A percentile compares a stretch with the other conserved stretches of the same genome.
phyloP scores from a whole-genome alignment of 371 early-diverging fungal genomes.

The Mucor piriformis region DNA sequence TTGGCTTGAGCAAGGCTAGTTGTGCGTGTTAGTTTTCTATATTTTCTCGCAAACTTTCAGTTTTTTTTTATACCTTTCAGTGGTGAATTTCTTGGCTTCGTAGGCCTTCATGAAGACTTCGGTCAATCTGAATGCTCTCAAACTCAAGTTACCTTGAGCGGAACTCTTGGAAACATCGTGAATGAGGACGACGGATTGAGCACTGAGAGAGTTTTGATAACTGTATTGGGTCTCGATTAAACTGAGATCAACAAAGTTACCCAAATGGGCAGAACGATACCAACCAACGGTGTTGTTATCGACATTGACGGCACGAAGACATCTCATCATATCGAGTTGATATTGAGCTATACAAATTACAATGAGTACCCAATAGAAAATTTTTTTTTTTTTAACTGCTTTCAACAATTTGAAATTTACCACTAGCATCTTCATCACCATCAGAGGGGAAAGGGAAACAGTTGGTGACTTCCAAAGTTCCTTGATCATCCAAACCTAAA shows the following conservation, averaged over 20 bases:
- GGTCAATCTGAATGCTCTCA: constrained; percentile 89
- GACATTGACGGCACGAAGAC: constrained; percentile 90
- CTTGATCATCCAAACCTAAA: constrained; percentile 83
- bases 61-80: constrained; percentile 54
- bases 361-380: constrained; percentile 21
- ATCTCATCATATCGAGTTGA: constrained; percentile 92
- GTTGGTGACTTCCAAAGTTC: constrained; percentile 88
- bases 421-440: constrained; percentile 53
- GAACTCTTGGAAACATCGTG: constrained; percentile 87
- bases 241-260: constrained; percentile 88
- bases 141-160: constrained; percentile 82
- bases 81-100: constrained; percentile 85
- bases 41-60: not conserved
- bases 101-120: constrained; percentile 86
- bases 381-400: not conserved
- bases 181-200: constrained; percentile 87
- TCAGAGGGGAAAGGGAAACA: constrained; percentile 83
- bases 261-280: constrained; percentile 91
- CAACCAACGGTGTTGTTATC: constrained; percentile 97
- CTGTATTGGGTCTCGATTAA: constrained; percentile 90
- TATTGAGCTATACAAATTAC: constrained; percentile 68
- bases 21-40: not conserved
- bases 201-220: constrained; percentile 85
- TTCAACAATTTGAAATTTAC: constrained; percentile 25
- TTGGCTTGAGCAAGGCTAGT: constrained; percentile 70